Base-by-base conservation (phyloP, 495 filamentous ascomycete species). In the Penicillium bialowiezense region DNA sequence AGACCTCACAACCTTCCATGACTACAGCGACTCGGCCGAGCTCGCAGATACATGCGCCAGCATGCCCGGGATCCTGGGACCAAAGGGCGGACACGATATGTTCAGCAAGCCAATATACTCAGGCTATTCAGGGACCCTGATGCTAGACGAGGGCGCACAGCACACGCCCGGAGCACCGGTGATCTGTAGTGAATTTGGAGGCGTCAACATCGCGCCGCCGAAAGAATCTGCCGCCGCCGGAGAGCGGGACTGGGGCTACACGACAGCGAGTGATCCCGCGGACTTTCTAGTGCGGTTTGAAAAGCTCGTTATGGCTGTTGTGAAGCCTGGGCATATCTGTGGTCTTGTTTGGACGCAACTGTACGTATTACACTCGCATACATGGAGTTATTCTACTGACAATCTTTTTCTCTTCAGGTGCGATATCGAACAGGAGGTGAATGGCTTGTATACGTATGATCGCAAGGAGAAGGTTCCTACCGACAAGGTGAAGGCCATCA, bases 1-100 rank as follows among this genome's bases (percentile, higher is more conserved):
- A 1, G 78, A 84, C 42, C 67, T 84, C 0, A 79, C 75, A 33
- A 83, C 81, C 9, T 84, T 77, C 65, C 81, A 83, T 58, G 80
- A 84, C 67, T 84, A 83, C 62, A 56, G 63, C 10, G 80, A 84
- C 55, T 73, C 67, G 1, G 37, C 64, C 3, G 72, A 65, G 15
- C 71, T 84, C 7, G 59, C 72, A 0, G 46, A 68, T 28, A 74
- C 74, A 2, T 81, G 78, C 58, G 59, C 70, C 1, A 63, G 24
- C 38, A 76, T 58, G 60, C 54, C 64, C 3, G 67, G 67, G 1
- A 81, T 82, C 38, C 65, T 83, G 0, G 69, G 59, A 1, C 58
- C 58, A 14, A 76, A 79, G 33, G 60, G 34, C 1, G 66, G 69
- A 4, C 69, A 70, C 20, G 65, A 69, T 9, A 71, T 82, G 67